Evolutionary conservation across 345 rosid species (phyloP).

Genomic region (Aquilaria malaccensis): DNA sequence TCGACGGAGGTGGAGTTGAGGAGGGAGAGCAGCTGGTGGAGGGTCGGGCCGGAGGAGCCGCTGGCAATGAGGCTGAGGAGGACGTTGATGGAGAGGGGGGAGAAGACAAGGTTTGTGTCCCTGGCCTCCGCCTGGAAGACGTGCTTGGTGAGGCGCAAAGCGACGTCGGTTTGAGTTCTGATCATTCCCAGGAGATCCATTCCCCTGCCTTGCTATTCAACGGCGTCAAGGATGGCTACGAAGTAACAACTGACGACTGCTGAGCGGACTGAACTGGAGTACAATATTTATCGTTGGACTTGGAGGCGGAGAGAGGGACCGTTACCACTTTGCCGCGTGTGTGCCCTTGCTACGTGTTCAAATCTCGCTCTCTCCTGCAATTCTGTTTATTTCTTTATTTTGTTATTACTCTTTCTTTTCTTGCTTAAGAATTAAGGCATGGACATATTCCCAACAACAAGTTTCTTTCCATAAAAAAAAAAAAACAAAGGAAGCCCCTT

Average conservation of each 20-base stretch:
- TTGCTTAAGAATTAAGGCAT: no score
- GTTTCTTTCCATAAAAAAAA: no score
- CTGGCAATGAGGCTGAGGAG: constrained; percentile 62
- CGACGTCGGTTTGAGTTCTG: constrained; percentile 48
- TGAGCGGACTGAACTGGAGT: no score
- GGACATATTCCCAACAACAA: no score
- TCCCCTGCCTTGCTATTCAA: not conserved
- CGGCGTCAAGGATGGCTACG: no score
- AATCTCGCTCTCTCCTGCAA: no score
- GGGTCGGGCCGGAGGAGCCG: constrained; percentile 59
- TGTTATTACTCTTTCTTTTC: no score
- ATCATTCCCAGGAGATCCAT: constrained; percentile 64
- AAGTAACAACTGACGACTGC: no score
- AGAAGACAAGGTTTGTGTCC: constrained; percentile 54
- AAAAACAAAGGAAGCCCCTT: no score
- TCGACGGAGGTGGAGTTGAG: constrained; percentile 51
- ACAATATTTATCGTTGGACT: not conserved
- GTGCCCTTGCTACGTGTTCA: no score
- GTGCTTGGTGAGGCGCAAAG: constrained; percentile 38
- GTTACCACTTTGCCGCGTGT: not conserved
- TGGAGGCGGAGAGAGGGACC: not conserved
- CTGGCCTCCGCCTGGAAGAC: constrained; percentile 41
- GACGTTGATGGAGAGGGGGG: constrained; percentile 72
- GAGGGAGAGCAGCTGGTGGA: constrained; percentile 70
- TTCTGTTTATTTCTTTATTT: no score